Evolutionary conservation across 192 early-diverging fungal genomes (phyloP).

Genomic region (Funneliformis geosporum): DNA sequence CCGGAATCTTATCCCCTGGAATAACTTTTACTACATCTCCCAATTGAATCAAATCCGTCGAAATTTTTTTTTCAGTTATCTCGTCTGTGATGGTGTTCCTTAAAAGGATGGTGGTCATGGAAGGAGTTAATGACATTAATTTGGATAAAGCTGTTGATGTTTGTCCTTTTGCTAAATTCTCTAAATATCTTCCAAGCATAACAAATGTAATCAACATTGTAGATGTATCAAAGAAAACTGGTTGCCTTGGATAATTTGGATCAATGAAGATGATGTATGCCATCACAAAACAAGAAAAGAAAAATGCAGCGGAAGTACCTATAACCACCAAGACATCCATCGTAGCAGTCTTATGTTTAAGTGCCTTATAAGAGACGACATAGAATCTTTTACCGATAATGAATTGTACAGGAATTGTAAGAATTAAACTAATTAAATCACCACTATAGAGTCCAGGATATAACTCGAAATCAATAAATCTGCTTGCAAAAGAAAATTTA

Average conservation of each 20-base stretch:
- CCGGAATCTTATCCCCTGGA: slow-evolving; percentile 92
- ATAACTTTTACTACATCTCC: slow-evolving; percentile 86
- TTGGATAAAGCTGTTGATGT: slow-evolving; percentile 87
- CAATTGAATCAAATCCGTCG: slow-evolving; percentile 80
- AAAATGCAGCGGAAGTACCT: slow-evolving; percentile 83
- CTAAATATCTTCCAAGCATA: slow-evolving; percentile 86
- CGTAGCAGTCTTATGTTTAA: slow-evolving; percentile 81
- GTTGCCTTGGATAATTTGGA: slow-evolving; percentile 55
- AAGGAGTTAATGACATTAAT: slow-evolving; percentile 83
- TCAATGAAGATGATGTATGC: slow-evolving; percentile 57
- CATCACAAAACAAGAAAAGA: slow-evolving; percentile 81
- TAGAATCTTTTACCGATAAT: slow-evolving; percentile 82
- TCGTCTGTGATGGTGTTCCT: slow-evolving; percentile 46
- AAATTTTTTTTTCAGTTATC: slow-evolving; percentile 69
- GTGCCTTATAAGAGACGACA: slow-evolving; percentile 71
- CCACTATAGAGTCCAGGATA: slow-evolving; percentile 67
- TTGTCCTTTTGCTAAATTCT: slow-evolving; percentile 94
- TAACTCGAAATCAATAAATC: slow-evolving; percentile 43
- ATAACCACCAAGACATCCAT: slow-evolving; percentile 94
- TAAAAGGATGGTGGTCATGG: slow-evolving; percentile 62
- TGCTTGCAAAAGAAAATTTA: slow-evolving; percentile 40
- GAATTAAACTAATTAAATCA: slow-evolving; percentile 63
- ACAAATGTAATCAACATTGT: slow-evolving; percentile 92
- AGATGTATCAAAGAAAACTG: slow-evolving; percentile 93
- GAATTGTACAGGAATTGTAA: slow-evolving; percentile 93